Evolutionary conservation across 2,329 filamentous ascomycete genomes (phyloP), one percentile per base, ranked within the genome.

Genomic region (Chrysoporthe deuterocubensis): DNA sequence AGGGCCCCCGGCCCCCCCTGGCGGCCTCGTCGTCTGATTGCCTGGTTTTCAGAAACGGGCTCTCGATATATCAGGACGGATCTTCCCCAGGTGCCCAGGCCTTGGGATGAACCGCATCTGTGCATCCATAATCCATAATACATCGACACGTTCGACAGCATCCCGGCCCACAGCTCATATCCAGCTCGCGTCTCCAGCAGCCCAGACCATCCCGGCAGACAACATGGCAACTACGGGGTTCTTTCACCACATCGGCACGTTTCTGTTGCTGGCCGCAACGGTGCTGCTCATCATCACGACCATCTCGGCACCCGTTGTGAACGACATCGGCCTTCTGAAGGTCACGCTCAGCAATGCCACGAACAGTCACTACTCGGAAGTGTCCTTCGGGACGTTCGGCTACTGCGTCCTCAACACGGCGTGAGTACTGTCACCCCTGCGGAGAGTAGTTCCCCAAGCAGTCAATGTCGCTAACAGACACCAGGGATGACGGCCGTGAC

Each of bases 381-480:
- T 89, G 44, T 81, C 79, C 2, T 89, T 87, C 76, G 88, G 88
- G 57, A 87, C 85, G 0, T 90, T 89, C 77, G 88, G 88, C 8
- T 87, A 84, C 75, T 90, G 88, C 74, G 71, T 72, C 26, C 71
- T 73, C 63, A 67, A 75, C 70, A 70, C 69, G 40, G 70, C 62
- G 71, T 72, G 65, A n/a, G 70, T 62, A 0, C 18, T 26, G 26
- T 26, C 2, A 3, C 56, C 21, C 13, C 16, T 44, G 60, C n/a
- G 16, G 11, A 1, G 4, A 11, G 42, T 4, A 26, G 2, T 26
- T 26, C 14, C 40, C 37, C 34, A 37, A 58, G 9, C 32, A 50
- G 13, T 9, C 0, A 57, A 16, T 7, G 3, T 21, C 46, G 64
- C 62, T 70, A 48, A 68, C 56, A 43, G 21, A 9, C 26, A 43